A percentile compares a stretch with the other conserved stretches of the same genome.
Evolutionary conservation across 2,329 filamentous ascomycete species (phyloP).

Genomic region (Dothideomycetidae sp.): DNA sequence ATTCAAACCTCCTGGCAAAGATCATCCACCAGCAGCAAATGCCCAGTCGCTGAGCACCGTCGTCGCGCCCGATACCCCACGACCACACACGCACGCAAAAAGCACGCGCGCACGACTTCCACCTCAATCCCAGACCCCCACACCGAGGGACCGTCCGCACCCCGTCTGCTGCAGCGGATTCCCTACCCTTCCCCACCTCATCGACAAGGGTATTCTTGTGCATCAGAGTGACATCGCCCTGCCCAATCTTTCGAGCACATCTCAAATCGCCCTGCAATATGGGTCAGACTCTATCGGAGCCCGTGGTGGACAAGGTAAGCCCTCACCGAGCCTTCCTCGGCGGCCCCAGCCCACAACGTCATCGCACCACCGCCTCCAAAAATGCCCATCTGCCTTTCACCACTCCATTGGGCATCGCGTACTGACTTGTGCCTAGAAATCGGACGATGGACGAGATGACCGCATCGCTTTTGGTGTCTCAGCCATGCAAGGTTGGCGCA

Average conservation of each 20-base stretch:
- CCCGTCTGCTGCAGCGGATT: neutral
- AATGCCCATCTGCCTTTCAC: neutral
- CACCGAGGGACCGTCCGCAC: neutral
- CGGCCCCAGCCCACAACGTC: neutral
- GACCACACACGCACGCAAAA: too few species aligned
- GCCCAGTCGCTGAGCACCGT: too few species aligned
- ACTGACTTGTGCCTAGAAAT: slow-evolving; percentile 46
- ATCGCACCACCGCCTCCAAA: neutral
- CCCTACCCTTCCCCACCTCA: neutral
- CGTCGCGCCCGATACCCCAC: too few species aligned
- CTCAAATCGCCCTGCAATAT: slow-evolving; percentile 39
- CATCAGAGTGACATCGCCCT: neutral
- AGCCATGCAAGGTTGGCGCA: slow-evolving; percentile 99
- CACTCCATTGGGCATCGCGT: neutral
- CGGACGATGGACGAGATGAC: slow-evolving; percentile 82
- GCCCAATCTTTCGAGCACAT: too few species aligned
- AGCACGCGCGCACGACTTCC: neutral
- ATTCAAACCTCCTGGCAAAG: too few species aligned
- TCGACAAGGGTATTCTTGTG: too few species aligned
- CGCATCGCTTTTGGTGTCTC: slow-evolving; percentile 86
- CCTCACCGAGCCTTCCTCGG: slow-evolving; percentile 11
- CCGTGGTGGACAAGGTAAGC: slow-evolving; percentile 95
- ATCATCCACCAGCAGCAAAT: too few species aligned
- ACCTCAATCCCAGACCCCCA: neutral
- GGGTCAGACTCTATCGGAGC: slow-evolving; percentile 99